Evolutionary conservation across 2,329 filamentous ascomycete species (phyloP).

Genomic region (Calonectria ilicicola): DNA sequence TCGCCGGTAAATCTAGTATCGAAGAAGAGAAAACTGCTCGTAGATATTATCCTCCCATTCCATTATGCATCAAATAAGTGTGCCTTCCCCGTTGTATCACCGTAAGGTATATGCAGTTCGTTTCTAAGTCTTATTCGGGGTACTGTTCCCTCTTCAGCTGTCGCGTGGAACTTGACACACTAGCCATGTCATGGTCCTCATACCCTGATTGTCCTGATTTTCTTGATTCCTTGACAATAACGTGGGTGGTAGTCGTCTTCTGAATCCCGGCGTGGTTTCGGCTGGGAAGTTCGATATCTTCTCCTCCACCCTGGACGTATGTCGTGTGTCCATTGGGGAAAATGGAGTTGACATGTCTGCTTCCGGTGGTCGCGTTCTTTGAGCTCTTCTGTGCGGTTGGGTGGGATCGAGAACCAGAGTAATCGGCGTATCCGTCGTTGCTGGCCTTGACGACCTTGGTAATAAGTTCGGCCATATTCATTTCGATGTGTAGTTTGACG

Average conservation of each 20-base stretch:
- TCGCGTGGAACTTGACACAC: slow-evolving; percentile 37
- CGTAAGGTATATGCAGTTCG: not conserved
- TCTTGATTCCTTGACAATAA: slow-evolving; percentile 34
- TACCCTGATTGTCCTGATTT: slow-evolving; percentile 30
- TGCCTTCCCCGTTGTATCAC: not conserved
- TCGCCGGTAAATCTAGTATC: slow-evolving; percentile 16
- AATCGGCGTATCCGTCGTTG: slow-evolving; percentile 38
- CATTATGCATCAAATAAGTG: slow-evolving; percentile 8
- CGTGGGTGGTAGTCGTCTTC: slow-evolving; percentile 42
- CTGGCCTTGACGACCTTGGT: slow-evolving; percentile 49
- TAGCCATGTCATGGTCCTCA: slow-evolving; percentile 34
- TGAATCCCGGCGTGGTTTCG: slow-evolving; percentile 32
- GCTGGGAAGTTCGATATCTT: slow-evolving; percentile 35
- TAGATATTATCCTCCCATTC: not conserved
- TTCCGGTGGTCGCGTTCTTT: not conserved
- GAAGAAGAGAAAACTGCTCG: slow-evolving; percentile 14
- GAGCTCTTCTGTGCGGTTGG: slow-evolving; percentile 32
- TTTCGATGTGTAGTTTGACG: slow-evolving; percentile 65
- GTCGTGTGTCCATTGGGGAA: slow-evolving; percentile 39
- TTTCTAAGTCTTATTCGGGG: slow-evolving; percentile 22
- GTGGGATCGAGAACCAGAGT: slow-evolving; percentile 36
- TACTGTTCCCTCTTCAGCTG: slow-evolving; percentile 38
- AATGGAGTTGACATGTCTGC: slow-evolving; percentile 32
- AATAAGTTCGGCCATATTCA: slow-evolving; percentile 66
- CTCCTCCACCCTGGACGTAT: slow-evolving; percentile 35